Conservation (phyloP, 768 basidiomycete genomes). For the Russula lepida region DNA sequence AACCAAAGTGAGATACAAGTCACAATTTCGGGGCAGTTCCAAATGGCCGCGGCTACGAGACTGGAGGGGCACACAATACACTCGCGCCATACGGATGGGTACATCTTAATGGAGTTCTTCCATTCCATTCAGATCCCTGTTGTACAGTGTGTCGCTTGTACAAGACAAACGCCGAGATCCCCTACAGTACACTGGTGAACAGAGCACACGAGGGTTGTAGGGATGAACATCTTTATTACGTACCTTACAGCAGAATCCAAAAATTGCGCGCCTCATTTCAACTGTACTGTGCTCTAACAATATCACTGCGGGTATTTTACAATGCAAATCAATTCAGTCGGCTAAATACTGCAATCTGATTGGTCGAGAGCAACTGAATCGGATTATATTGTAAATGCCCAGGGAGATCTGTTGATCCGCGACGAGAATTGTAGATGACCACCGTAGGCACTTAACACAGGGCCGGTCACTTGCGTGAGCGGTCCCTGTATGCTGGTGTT, state of each 20-base stretch:
- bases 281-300: neutral
- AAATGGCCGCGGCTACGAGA: neutral
- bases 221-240: neutral
- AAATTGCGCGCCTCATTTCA: neutral
- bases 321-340: no score
- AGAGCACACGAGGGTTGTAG: neutral
- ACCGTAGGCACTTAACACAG: neutral
- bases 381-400: no score
- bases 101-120: neutral
- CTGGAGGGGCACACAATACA: neutral
- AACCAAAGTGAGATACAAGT: neutral
- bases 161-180: neutral
- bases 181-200: neutral
- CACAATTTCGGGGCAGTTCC: neutral
- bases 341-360: no score
- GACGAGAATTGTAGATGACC: neutral
- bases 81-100: neutral
- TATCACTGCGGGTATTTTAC: no score
- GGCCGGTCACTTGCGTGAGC: neutral
- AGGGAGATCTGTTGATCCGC: no score
- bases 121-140: neutral
- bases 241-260: neutral
- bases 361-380: no score
- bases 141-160: neutral
- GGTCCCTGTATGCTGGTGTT: neutral